Evolutionary conservation across 495 filamentous ascomycete species (phyloP), one percentile per base, ranked within the genome.

Genomic region (Cetradonia linearis): DNA sequence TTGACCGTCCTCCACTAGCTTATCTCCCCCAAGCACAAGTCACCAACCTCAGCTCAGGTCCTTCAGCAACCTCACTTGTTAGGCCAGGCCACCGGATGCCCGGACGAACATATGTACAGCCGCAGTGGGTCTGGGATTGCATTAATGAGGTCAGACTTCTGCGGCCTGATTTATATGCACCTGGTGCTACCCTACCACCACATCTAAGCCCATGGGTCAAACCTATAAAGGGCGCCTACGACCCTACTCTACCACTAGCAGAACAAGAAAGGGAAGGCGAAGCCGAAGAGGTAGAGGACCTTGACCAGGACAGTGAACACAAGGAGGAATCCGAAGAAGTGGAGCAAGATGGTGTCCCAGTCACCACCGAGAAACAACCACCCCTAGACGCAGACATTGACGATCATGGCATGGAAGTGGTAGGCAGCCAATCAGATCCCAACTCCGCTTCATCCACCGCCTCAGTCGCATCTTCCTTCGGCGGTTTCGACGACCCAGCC

Each of bases 91-190:
- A 87, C 87, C 81, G 91, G 37, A 84, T 96, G 61, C 91, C 91
- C 9, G 91, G 91, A 28, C 78, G 93, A 52, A 91, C 85, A 49
- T 97, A 97, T 65, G 72, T 98, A 53, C 93, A 98, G 73, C 93
- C 93, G 25, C 93, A 98, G 69, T 98, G 95, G 90, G 81, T 98
- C 16, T 98, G 93, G 93, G 93, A 98, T 64, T 89, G 87, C 68
- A 74, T 96, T 65, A 98, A 98, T 71, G 84, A 87, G 30, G 88
- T 88, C 44, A 88, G 88, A 71, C 74, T 98, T 40, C 85, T 96
- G 63, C 79, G 87, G 40, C 84, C 91, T 14, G 89, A 95, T 69
- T 76, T 93, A 2, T 98, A 98, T 63, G 88, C 83, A 3, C 91
- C 94, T 5, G 94, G 93, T 23, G 86, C 90, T 16, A 83, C 85